Percentiles rank a stretch among this genome's conserved stretches.
phyloP scores from a whole-genome alignment of 176 grass and related monocot species.

The Eleusine coracana region DNA sequence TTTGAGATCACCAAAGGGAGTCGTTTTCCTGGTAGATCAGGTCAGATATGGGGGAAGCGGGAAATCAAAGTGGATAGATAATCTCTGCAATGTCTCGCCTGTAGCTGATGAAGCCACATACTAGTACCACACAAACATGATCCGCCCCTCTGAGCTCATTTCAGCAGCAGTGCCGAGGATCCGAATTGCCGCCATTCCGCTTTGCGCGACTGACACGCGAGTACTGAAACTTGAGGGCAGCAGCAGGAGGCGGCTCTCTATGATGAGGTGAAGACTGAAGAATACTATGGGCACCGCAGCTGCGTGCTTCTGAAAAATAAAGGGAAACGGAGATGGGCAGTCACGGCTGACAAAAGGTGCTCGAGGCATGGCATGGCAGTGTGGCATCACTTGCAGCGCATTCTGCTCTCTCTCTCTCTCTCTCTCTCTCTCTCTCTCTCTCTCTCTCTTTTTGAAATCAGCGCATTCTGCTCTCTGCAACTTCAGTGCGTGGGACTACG shows the following conservation, averaged over 20 bases:
- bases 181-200: conserved; percentile 6
- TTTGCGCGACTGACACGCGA: not conserved
- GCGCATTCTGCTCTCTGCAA: not conserved
- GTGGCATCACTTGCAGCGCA: not conserved
- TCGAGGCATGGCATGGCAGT: not conserved
- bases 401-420: too few relatives aligned
- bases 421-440: too few relatives aligned
- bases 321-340: not conserved
- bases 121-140: too few relatives aligned
- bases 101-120: too few relatives aligned
- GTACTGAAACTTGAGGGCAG: not conserved
- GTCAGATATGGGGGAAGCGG: too few relatives aligned
- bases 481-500: too few relatives aligned
- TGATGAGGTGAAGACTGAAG: not conserved
- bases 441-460: too few relatives aligned
- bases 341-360: conserved; percentile 23
- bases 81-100: too few relatives aligned
- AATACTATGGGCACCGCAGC: not conserved
- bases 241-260: not conserved
- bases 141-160: not conserved
- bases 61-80: too few relatives aligned
- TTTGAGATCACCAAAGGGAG: too few relatives aligned
- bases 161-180: conserved; percentile 6
- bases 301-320: not conserved
- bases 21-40: too few relatives aligned